Percentiles rank a stretch among this genome's conserved stretches.
These are phyloP conservation scores for Jackrogersella multiformis DNA, from an alignment of 495 filamentous ascomycete species.

Conservation along the genomic window DNA sequence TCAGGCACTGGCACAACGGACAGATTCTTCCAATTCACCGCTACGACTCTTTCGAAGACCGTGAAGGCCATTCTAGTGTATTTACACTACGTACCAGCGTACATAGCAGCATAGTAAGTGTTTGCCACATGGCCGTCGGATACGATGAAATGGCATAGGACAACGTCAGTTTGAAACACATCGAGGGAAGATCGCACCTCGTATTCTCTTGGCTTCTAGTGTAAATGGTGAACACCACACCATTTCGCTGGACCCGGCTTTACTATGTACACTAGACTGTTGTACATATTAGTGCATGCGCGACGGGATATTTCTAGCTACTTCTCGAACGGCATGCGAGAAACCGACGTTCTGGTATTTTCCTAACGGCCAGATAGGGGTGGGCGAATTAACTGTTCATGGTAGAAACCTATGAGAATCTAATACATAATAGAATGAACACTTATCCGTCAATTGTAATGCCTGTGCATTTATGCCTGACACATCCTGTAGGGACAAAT, in stretches of 20 bases:
- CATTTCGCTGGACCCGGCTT: background rate
- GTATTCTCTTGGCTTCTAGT: slow-evolving; percentile 29
- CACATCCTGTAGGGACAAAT: background rate
- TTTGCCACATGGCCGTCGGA: slow-evolving; percentile 33
- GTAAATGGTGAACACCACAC: background rate
- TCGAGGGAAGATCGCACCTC: slow-evolving; percentile 32
- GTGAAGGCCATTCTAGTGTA: too few species aligned
- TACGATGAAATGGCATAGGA: slow-evolving; percentile 7
- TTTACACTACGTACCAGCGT: too few species aligned
- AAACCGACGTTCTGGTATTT: background rate
- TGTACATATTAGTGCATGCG: background rate
- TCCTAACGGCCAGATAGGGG: background rate
- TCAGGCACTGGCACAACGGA: slow-evolving; percentile 13
- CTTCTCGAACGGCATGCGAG: background rate
- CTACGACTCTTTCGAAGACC: background rate
- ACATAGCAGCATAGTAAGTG: too few species aligned
- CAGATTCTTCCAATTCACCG: slow-evolving; percentile 5
- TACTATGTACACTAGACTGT: background rate
- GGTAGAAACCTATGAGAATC: slow-evolving; percentile 13
- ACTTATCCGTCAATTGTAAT: background rate
- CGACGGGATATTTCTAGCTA: slow-evolving; percentile 1
- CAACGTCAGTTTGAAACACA: slow-evolving; percentile 23
- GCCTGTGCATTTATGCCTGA: background rate
- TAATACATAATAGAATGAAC: background rate
- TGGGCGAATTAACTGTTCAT: slow-evolving; percentile 3